phyloP scores from a whole-genome alignment of 805 yeast species.

The Suhomyces canberraensis region DNA sequence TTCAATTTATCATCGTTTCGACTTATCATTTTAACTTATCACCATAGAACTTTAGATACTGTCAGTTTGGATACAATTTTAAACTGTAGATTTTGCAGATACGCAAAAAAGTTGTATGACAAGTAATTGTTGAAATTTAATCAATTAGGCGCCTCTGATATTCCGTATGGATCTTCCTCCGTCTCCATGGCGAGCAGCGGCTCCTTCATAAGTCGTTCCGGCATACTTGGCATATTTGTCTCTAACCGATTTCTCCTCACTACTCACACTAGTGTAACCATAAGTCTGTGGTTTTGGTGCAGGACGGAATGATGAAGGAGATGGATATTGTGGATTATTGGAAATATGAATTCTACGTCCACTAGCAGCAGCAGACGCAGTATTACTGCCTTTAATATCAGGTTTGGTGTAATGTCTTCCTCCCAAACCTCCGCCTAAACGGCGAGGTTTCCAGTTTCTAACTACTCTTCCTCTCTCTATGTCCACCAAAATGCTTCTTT shows the following conservation, averaged over 20 bases:
- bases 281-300: background rate
- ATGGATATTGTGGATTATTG: constrained; percentile 1
- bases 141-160: constrained; percentile 1
- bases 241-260: constrained; percentile 15
- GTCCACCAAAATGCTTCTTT: constrained; percentile 62
- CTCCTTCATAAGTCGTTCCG: background rate
- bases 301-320: background rate
- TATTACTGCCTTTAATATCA: constrained; percentile 16
- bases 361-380: constrained; percentile 38
- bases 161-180: constrained; percentile 3
- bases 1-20: too few species aligned
- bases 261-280: background rate
- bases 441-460: constrained; percentile 66
- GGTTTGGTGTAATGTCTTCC: constrained; percentile 63
- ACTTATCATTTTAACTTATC: too few species aligned
- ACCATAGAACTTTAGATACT: too few species aligned
- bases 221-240: constrained; percentile 24
- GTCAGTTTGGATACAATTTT: too few species aligned
- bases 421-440: constrained; percentile 93
- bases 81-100: too few species aligned
- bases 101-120: too few species aligned
- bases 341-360: constrained; percentile 14
- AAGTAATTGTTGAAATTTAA: too few species aligned
- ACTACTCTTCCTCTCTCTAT: constrained; percentile 66
- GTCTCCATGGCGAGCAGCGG: background rate